Percentiles rank a stretch among this genome's conserved stretches.
Evolutionary conservation across 495 filamentous ascomycete genomes (phyloP).

Genomic region (Lasiosphaeriaceae sp.): DNA sequence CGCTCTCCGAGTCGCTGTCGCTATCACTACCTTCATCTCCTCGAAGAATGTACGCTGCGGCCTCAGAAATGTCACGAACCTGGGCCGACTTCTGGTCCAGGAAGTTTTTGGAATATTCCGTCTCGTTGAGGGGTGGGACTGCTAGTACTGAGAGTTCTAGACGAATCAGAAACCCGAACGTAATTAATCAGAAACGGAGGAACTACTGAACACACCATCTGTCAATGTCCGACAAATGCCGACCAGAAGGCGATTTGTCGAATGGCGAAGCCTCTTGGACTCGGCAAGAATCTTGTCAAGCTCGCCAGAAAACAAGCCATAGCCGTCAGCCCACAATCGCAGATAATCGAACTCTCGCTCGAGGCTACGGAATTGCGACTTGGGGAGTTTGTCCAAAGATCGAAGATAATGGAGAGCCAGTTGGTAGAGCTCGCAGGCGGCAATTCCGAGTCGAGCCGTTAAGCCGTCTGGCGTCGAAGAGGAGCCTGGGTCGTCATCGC

Average conservation of each 20-base stretch:
- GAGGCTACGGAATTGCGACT: not conserved
- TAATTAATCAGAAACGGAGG: no score
- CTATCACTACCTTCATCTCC: not conserved
- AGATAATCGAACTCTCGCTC: slow-evolving; percentile 1
- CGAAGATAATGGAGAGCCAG: no score
- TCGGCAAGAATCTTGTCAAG: slow-evolving; percentile 1
- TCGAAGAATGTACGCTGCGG: no score
- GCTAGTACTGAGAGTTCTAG: no score
- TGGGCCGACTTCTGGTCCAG: not conserved
- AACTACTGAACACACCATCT: not conserved
- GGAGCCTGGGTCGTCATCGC: not conserved
- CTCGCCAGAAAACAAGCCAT: not conserved
- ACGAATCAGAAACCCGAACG: no score
- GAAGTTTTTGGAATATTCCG: not conserved
- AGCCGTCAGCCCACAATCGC: slow-evolving; percentile 1
- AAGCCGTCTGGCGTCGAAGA: no score
- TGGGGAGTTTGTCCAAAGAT: not conserved
- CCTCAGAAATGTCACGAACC: no score
- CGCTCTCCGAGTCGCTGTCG: not conserved
- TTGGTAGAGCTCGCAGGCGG: no score
- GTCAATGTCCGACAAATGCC: not conserved
- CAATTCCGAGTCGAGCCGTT: no score
- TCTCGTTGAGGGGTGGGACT: no score
- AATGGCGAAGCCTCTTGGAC: not conserved
- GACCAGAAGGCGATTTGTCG: not conserved